Evolutionary conservation across 2,329 filamentous ascomycete species (phyloP).

Genomic region (Colletotrichum sp.): DNA sequence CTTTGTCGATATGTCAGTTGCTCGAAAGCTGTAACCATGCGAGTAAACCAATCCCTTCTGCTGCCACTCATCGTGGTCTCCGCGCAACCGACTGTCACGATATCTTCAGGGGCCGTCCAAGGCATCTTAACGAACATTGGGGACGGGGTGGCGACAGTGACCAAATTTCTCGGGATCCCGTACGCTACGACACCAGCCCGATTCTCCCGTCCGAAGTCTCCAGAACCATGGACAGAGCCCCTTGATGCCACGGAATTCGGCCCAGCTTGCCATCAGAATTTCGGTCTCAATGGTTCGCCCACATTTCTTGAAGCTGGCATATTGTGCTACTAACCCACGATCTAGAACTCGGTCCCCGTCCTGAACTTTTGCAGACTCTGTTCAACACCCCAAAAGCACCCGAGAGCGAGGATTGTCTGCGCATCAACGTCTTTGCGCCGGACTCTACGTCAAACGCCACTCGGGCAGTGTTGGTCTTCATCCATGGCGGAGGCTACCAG

Average conservation of each 20-base stretch:
- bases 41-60: background rate
- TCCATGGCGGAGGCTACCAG: slow-evolving; percentile 29
- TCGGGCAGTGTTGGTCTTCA: slow-evolving; percentile 28
- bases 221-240: background rate
- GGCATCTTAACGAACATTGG: background rate
- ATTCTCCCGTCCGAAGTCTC: background rate
- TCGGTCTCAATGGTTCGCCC: background rate
- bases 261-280: slow-evolving; percentile 8
- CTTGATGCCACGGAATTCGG: background rate
- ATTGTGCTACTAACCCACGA: background rate
- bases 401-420: slow-evolving; percentile 33
- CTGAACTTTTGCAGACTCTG: slow-evolving; percentile 23
- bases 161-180: slow-evolving; percentile 55
- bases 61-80: background rate
- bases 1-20: background rate
- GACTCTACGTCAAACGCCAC: background rate
- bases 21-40: background rate
- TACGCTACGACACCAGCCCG: slow-evolving; percentile 57
- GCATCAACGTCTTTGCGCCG: slow-evolving; percentile 31
- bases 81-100: background rate
- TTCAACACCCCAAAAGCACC: slow-evolving; percentile 20
- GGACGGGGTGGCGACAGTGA: background rate
- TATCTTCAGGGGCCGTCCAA: background rate
- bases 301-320: background rate
- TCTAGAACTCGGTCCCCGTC: slow-evolving; percentile 23